phyloP scores from a whole-genome alignment of 1,139 yeast species.

The Geotrichum fermentans region DNA sequence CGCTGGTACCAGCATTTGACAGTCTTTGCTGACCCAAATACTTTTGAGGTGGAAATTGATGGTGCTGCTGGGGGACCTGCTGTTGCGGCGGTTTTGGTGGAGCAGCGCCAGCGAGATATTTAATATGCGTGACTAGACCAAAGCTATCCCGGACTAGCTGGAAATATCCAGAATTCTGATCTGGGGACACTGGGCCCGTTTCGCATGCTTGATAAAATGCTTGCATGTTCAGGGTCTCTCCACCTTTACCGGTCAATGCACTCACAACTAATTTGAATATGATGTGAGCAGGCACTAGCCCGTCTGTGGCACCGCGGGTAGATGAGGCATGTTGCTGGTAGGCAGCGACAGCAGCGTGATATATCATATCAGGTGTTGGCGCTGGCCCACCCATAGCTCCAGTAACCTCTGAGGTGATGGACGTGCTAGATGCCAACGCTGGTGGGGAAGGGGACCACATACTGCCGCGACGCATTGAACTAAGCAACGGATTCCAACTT shows the following conservation, averaged over 20 bases:
- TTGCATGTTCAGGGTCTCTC: constrained; percentile 28
- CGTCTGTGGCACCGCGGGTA: constrained; percentile 30
- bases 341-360: constrained; percentile 29
- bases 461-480: constrained; percentile 18
- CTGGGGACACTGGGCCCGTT: background rate
- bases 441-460: constrained; percentile 19
- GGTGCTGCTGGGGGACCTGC: constrained; percentile 5
- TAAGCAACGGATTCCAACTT: constrained; percentile 16
- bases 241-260: constrained; percentile 14
- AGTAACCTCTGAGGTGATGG: background rate
- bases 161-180: constrained; percentile 22
- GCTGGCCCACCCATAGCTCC: background rate
- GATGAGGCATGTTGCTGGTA: constrained; percentile 26
- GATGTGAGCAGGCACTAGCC: constrained; percentile 37
- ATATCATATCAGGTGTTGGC: constrained; percentile 22
- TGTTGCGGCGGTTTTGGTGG: background rate
- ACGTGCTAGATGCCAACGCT: background rate
- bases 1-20: background rate
- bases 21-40: background rate
- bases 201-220: constrained; percentile 34
- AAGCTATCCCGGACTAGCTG: constrained; percentile 34
- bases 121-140: constrained; percentile 36
- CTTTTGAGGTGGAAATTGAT: background rate
- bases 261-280: constrained; percentile 31
- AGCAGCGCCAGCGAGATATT: constrained; percentile 17